Evolutionary conservation across 1,139 yeast species (phyloP).

Genomic region (Magnusiomyces magnusii): DNA sequence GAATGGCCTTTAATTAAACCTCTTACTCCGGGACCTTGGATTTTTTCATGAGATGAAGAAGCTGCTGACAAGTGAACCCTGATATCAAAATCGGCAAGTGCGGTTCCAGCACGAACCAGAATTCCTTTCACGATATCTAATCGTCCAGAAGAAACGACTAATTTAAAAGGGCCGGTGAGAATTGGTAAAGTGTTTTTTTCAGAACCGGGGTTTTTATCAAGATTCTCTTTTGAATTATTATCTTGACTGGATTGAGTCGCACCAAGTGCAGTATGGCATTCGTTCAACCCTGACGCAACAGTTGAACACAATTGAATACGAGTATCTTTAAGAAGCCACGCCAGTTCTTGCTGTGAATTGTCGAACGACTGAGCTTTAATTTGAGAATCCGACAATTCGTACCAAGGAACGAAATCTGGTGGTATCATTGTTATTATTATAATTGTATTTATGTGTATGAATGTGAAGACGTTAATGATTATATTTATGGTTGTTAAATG

Average conservation of each 20-base stretch:
- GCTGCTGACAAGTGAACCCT: conserved; percentile 10
- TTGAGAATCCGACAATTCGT: not conserved
- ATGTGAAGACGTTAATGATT: not conserved
- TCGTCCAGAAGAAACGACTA: conserved; percentile 30
- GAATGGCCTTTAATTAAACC: not conserved
- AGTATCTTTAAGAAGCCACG: conserved; percentile 29
- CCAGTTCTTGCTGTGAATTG: conserved; percentile 20
- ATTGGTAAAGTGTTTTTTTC: not conserved
- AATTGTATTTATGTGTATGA: not conserved
- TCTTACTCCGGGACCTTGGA: not conserved
- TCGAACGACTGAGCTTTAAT: not conserved
- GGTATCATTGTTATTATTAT: not conserved
- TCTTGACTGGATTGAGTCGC: not conserved
- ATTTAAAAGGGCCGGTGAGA: conserved; percentile 19
- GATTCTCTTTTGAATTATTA: not conserved
- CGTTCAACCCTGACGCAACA: conserved; percentile 26
- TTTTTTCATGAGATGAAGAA: not conserved
- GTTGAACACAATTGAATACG: conserved; percentile 21
- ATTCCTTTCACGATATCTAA: conserved; percentile 31
- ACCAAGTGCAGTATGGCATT: conserved; percentile 25
- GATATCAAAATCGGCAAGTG: conserved; percentile 26
- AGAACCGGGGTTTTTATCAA: not conserved
- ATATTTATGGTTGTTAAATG: no score
- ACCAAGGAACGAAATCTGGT: not conserved
- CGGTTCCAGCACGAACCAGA: conserved; percentile 27